Conservation (phyloP, 257 asterid genomes). For the Solanum virginianum region DNA sequence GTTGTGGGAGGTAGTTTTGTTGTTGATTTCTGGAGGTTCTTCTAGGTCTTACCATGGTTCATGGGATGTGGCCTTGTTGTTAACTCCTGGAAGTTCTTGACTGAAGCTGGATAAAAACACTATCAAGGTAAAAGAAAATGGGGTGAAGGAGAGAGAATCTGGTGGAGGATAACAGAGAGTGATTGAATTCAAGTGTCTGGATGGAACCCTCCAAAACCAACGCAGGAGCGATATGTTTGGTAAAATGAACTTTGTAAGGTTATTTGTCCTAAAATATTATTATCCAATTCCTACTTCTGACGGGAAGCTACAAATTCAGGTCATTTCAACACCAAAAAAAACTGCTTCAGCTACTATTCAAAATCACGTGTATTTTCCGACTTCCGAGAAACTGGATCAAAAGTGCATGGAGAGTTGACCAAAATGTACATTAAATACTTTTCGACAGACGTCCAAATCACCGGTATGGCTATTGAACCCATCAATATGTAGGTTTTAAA, state of each 20-base stretch:
- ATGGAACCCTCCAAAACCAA: neutral
- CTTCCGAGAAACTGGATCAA: neutral
- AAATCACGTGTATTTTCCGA: neutral
- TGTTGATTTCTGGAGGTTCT: neutral
- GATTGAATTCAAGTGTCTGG: neutral
- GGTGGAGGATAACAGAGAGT: neutral
- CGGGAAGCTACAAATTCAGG: neutral
- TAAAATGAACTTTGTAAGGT: neutral
- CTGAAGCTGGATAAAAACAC: neutral
- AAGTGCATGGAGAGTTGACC: neutral
- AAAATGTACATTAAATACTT: no score
- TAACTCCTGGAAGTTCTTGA: neutral
- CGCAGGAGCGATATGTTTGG: neutral
- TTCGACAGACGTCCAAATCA: neutral
- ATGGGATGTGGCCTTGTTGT: neutral
- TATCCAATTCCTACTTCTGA: neutral
- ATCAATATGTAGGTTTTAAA: neutral
- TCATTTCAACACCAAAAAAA: neutral
- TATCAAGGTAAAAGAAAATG: neutral
- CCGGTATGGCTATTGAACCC: neutral
- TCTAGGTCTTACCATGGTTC: neutral
- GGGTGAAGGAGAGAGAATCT: neutral
- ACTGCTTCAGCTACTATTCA: neutral
- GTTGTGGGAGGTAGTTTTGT: neutral
- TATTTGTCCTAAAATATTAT: neutral